phyloP scores from a whole-genome alignment of 2,329 filamentous ascomycete genomes.

The Aspergillus sergii region DNA sequence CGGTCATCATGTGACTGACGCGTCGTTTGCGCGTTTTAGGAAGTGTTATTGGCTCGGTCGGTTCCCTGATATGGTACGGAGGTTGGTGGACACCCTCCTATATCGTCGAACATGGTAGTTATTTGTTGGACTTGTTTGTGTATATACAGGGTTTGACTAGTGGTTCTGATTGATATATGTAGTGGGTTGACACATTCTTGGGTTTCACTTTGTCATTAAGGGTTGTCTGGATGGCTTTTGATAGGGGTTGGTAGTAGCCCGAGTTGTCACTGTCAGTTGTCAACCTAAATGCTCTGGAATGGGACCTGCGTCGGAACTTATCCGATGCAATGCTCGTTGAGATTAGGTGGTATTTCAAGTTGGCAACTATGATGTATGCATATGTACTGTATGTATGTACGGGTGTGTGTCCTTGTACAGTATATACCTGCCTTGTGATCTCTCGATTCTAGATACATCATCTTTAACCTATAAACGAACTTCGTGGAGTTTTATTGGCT shows the following conservation, averaged over 20 bases:
- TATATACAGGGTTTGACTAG: no score
- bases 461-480: no score
- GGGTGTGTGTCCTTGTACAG: not conserved
- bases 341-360: not conserved
- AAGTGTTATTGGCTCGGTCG: conserved; percentile 20
- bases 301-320: not conserved
- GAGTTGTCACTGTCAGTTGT: not conserved
- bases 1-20: conserved; percentile 17
- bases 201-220: no score
- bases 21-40: conserved; percentile 28
- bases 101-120: no score
- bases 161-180: no score
- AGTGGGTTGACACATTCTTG: no score
- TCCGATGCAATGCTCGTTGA: not conserved
- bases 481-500: no score
- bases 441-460: not conserved
- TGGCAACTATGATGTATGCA: no score
- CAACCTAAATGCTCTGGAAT: not conserved
- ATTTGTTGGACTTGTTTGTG: no score
- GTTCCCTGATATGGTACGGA: not conserved
- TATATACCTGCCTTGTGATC: not conserved
- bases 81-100: not conserved
- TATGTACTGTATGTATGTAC: not conserved
- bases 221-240: no score
- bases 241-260: no score